Percentiles rank a stretch among this genome's conserved stretches.
Evolutionary conservation across 306 rosid species (phyloP).

Genomic region (Glycine tomentella): DNA sequence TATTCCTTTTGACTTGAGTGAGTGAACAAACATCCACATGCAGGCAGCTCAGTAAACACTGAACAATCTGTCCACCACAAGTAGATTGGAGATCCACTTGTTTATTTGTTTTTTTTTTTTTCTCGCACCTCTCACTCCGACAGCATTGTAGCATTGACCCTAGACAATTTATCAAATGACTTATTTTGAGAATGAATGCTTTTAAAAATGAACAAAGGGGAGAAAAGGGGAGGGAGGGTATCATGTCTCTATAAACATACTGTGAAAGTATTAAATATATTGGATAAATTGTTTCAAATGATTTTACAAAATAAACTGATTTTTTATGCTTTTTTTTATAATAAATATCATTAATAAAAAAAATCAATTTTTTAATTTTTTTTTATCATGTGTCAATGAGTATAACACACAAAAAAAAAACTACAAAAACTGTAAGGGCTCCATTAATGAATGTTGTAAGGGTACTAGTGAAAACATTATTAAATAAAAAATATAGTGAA

Average conservation of each 20-base stretch:
- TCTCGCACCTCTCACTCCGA: not conserved
- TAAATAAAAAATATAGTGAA: not conserved
- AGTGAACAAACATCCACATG: conserved; percentile 41
- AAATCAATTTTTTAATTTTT: no score
- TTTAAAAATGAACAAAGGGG: not conserved
- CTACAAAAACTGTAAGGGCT: not conserved
- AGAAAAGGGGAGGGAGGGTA: not conserved
- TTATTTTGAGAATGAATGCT: not conserved
- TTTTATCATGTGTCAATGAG: not conserved
- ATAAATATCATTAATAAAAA: no score
- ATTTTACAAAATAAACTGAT: not conserved
- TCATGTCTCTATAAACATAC: not conserved
- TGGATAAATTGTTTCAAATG: not conserved
- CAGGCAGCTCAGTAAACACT: conserved; percentile 12
- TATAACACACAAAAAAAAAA: not conserved
- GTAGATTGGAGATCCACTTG: not conserved
- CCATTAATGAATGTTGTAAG: not conserved
- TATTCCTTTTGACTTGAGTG: conserved; percentile 20
- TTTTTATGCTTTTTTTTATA: not conserved
- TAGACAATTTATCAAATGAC: no score
- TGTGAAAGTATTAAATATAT: not conserved
- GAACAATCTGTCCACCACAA: conserved; percentile 11
- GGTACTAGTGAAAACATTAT: not conserved
- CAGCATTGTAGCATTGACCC: conserved; percentile 3
- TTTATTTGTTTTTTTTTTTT: conserved; percentile 2